Base-by-base conservation (phyloP, 495 filamentous ascomycete species). In the Sabuloglossum arenarium region DNA sequence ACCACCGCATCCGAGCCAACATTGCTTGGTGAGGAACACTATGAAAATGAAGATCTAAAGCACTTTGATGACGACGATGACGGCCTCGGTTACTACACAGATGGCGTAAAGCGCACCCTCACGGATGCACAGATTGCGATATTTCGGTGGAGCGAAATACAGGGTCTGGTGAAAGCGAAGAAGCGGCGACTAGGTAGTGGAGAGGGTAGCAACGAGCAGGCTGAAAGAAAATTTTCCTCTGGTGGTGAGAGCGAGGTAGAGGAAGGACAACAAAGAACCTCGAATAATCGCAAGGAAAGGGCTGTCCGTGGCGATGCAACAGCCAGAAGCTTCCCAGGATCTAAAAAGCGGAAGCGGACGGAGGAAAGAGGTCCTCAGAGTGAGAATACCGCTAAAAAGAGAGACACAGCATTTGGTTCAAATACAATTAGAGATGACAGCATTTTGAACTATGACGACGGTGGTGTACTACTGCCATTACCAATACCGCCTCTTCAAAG, bases 51-150 rank as follows among this genome's bases (percentile, higher is more conserved):
- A 14, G 53, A 39, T 34, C 54, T 61, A 14, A 61, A 72, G 19
- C 56, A 67, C 8, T 60, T 67, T 6, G 65, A 74, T 11, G 71
- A 75, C 4, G 75, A 82, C 21, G 80, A 86, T 16, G 83, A 91
- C 60, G 82, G 72, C 8, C 75, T 95, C 12, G 93, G 89, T 24
- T 91, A 88, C 67, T 98, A 96, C 63, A 70, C 76, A 6, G 89
- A 97, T 60, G 90, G 93, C 14, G 78, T 80, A 55, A 94, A 94
- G 65, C 81, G 93, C 6, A 95, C 88, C 6, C 70, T 98, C 53
- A 97, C 93, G 1, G 86, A 95, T 65, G 85, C 86, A 56, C 84
- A 98, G 68, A 86, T 96, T 46, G 79, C 74, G 19, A 91, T 94
- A 39, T 95, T 97, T 64, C 73, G 91, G 57, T 84, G 91, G 64